Evolutionary conservation across 1,284 basidiomycete genomes (phyloP).

Genomic region (Cryptococcus sp.): DNA sequence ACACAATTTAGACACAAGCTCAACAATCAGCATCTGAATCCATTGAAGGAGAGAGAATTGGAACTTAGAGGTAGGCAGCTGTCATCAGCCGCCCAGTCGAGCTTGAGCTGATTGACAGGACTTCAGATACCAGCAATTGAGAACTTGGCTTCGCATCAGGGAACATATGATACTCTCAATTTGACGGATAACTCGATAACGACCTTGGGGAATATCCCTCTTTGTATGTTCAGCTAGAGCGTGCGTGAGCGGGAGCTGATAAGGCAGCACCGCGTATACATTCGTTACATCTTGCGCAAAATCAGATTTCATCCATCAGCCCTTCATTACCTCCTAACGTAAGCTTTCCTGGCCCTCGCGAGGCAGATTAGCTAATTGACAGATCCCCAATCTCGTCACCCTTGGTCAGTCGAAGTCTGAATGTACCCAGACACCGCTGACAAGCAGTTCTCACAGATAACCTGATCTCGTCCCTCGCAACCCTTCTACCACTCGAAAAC

Average conservation of each 20-base stretch:
- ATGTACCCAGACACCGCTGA: conserved; percentile 1
- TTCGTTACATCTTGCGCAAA: conserved; percentile 92
- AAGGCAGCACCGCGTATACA: conserved; percentile 73
- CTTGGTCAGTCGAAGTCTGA: conserved; percentile 28
- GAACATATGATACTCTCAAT: conserved; percentile 67
- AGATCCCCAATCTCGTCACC: conserved; percentile 48
- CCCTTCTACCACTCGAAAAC: conserved; percentile 73
- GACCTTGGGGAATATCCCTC: conserved; percentile 85
- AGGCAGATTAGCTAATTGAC: conserved; percentile 4
- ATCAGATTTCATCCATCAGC: conserved; percentile 81
- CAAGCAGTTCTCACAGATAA: conserved; percentile 44
- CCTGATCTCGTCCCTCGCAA: conserved; percentile 70
- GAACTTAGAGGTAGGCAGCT: conserved; percentile 77
- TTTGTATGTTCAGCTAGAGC: conserved; percentile 45
- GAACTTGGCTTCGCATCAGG: conserved; percentile 93
- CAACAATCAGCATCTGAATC: conserved; percentile 61
- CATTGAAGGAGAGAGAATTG: conserved; percentile 89
- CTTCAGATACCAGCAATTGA: conserved; percentile 98
- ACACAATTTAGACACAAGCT: conserved; percentile 8
- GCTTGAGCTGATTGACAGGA: conserved; percentile 53
- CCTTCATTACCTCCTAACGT: conserved; percentile 44
- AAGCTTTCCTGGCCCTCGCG: conserved; percentile 9
- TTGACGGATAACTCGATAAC: conserved; percentile 94
- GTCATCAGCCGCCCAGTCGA: background rate
- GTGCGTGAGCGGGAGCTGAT: background rate